Base-by-base conservation (phyloP, 1,284 basidiomycete species). In the Pseudozyma sp. region DNA sequence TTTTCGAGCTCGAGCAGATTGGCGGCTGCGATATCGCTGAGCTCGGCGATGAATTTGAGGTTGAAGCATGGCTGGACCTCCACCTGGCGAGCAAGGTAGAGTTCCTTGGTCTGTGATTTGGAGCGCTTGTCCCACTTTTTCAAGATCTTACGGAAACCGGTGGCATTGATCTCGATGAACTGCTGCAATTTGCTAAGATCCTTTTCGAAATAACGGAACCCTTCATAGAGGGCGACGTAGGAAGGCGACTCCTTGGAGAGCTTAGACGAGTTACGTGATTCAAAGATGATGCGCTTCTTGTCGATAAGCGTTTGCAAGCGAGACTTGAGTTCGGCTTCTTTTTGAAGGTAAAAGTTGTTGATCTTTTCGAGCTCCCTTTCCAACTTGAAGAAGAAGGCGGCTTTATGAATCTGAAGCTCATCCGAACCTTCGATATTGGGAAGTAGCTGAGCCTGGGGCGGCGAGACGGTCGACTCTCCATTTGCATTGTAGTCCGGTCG, bases 281-380 rank as follows among this genome's bases (percentile, higher is more conserved):
- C 59, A 25, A 69, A 71, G 59, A 71, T 67, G 67, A 69, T 59
- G 70, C 96, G 91, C 86, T 98, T 98, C 86, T 98, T 98, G 40
- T 94, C 94, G 50, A 99, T 89, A 16, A 99, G 88, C 0, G 95
- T 97, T 79, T 96, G 91, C 65, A 99, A 90, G 90, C 70, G 96
- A 86, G 84, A 70, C 50, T 94, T 94, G 55, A 99, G 90, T 80
- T 98, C 95, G 12, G 95, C 93, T 86, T 99, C 97, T 86, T 97
- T 97, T 86, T 96, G 93, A 52, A 99, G 89, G 86, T 99, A 99
- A 85, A 99, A 99, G n/a, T 91, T 90, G 87, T 99, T 99, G 88
- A 99, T 98, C 95, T 99, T 99, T 87, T 99, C 97, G 19, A 99
- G 88, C 86, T 99, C 97, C 38, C 97, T 89, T 86, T 98, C 96